Conservation (phyloP, 441 rosid genomes). For the Arabidopsis hybrid region DNA sequence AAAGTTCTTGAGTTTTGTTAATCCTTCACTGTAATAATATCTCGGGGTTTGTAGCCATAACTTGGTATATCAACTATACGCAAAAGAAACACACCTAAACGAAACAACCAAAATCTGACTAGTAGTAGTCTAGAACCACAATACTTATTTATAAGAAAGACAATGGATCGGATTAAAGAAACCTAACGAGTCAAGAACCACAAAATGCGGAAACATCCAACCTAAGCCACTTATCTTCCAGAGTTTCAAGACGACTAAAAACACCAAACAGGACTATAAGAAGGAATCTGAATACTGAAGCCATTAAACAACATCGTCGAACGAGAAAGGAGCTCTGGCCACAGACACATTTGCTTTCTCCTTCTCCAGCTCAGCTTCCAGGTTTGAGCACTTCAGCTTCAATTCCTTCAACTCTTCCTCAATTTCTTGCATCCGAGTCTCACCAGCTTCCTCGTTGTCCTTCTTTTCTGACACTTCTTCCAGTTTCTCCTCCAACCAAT, state of each 20-base stretch:
- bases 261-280: not conserved
- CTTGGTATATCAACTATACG: too few relatives aligned
- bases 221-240: not conserved
- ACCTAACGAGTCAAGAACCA: too few relatives aligned
- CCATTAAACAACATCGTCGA: slow-evolving; percentile 18
- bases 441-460: not conserved
- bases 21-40: too few relatives aligned
- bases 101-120: too few relatives aligned
- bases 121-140: too few relatives aligned
- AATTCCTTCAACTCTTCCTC: slow-evolving; percentile 7
- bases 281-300: not conserved
- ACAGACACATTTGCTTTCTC: not conserved
- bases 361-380: slow-evolving; percentile 7
- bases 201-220: not conserved
- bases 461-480: slow-evolving; percentile 4
- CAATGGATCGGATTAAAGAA: too few relatives aligned
- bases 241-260: not conserved
- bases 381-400: slow-evolving; percentile 7
- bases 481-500: slow-evolving; percentile 24
- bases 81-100: too few relatives aligned
- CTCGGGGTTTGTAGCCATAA: too few relatives aligned
- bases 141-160: not conserved
- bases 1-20: too few relatives aligned
- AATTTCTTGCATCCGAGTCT: slow-evolving; percentile 1
- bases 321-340: not conserved